These are phyloP conservation scores for Ceratobasidium sp. DNA, from an alignment of 1,284 basidiomycete species.

Conservation along the genomic window DNA sequence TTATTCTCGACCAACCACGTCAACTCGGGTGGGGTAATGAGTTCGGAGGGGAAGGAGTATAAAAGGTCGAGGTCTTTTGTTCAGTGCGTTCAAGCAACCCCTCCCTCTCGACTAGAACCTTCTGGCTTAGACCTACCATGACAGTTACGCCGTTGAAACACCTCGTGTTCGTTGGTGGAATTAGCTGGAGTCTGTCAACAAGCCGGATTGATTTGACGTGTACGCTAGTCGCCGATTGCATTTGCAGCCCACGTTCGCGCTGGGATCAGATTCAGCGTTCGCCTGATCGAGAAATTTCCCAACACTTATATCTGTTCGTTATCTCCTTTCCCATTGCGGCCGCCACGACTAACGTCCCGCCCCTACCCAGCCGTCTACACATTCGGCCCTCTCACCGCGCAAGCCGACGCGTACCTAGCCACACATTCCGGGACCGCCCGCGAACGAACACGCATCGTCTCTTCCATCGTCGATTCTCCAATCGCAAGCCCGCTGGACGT, in stretches of 20 bases:
- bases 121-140: neutral
- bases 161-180: slow-evolving; percentile 9
- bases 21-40: no score
- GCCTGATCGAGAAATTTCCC: slow-evolving; percentile 19
- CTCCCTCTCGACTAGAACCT: neutral
- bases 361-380: slow-evolving; percentile 17
- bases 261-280: slow-evolving; percentile 4
- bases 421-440: neutral
- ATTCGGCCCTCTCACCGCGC: neutral
- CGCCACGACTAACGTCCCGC: neutral
- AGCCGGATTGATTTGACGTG: neutral
- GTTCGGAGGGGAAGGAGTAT: neutral
- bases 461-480: neutral
- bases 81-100: neutral
- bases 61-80: neutral
- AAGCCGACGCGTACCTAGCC: slow-evolving; percentile 2
- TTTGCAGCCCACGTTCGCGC: slow-evolving; percentile 16
- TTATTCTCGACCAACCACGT: no score
- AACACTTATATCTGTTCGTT: slow-evolving; percentile 21
- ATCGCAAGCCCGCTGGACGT: neutral
- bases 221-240: neutral
- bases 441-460: neutral
- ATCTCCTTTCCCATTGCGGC: neutral
- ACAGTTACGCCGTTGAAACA: slow-evolving; percentile 6
- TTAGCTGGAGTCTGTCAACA: neutral